A percentile compares a stretch with the other conserved stretches of the same genome.
phyloP scores from a whole-genome alignment of 2,329 filamentous ascomycete genomes.

The Sarocladiaceae sp. region DNA sequence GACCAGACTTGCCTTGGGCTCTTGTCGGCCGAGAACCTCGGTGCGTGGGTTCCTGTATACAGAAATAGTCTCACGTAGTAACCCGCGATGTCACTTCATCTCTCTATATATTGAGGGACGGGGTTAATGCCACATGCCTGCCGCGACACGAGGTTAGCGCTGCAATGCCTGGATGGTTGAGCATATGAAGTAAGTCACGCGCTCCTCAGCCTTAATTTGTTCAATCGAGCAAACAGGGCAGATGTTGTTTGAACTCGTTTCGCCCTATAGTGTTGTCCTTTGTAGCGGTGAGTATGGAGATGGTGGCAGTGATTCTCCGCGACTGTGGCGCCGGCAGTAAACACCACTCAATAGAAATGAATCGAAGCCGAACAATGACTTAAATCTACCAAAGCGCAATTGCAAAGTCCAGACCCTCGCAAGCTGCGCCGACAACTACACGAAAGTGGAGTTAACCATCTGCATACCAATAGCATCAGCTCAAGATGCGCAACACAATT shows the following conservation, averaged over 20 bases:
- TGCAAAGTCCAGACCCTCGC: background rate
- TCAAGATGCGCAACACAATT: background rate
- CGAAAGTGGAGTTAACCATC: background rate
- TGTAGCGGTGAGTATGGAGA: background rate
- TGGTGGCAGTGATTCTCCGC: background rate
- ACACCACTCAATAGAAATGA: no score
- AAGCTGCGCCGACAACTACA: background rate
- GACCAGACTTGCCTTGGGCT: slow-evolving; percentile 2
- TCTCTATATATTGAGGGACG: background rate
- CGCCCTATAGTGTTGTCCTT: background rate
- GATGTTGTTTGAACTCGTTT: background rate
- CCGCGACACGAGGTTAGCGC: background rate
- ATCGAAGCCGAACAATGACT: no score
- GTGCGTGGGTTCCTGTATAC: background rate
- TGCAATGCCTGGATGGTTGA: background rate
- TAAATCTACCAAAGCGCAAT: no score
- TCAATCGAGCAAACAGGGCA: background rate
- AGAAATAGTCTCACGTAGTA: slow-evolving; percentile 1
- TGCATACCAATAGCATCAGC: background rate
- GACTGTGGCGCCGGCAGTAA: slow-evolving; percentile 2
- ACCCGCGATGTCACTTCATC: background rate
- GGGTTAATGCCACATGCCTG: background rate
- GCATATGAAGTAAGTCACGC: slow-evolving; percentile 5
- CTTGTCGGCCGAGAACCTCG: background rate
- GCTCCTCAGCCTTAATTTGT: background rate